Conservation (phyloP, 331 rosid genomes). For the Rosa hybrid region DNA sequence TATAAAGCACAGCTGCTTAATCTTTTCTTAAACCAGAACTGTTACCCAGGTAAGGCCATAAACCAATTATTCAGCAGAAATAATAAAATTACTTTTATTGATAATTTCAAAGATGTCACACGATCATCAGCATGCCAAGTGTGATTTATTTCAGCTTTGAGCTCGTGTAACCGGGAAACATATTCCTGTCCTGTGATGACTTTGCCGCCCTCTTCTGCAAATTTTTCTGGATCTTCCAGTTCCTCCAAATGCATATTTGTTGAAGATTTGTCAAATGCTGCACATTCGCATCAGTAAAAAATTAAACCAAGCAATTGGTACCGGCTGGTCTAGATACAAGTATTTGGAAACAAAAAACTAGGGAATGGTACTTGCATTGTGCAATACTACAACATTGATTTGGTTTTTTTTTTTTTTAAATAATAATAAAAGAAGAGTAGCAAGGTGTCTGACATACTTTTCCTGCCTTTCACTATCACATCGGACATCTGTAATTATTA, state of each 20-base stretch:
- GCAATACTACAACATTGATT: not conserved
- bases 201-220: conserved; percentile 66
- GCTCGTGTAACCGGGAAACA: conserved; percentile 78
- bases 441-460: conserved; percentile 55
- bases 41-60: not conserved
- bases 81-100: conserved; percentile 64
- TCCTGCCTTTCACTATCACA: conserved; percentile 69
- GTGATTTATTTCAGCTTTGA: conserved; percentile 77
- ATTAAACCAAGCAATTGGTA: conserved; percentile 23
- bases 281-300: conserved; percentile 31
- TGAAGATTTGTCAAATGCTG: conserved; percentile 72
- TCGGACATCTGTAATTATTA: conserved; percentile 65
- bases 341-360: not conserved
- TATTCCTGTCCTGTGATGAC: conserved; percentile 79
- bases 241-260: conserved; percentile 77
- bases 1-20: not conserved
- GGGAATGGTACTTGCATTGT: conserved; percentile 15
- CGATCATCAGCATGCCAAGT: conserved; percentile 87
- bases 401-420: not conserved
- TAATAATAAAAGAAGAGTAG: not conserved
- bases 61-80: not conserved
- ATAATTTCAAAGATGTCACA: conserved; percentile 68
- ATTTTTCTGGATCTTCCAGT: conserved; percentile 68
- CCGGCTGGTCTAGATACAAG: conserved; percentile 13
- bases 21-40: not conserved